phyloP scores from a whole-genome alignment of 2,329 filamentous ascomycete genomes.

The Neurospora crassa region DNA sequence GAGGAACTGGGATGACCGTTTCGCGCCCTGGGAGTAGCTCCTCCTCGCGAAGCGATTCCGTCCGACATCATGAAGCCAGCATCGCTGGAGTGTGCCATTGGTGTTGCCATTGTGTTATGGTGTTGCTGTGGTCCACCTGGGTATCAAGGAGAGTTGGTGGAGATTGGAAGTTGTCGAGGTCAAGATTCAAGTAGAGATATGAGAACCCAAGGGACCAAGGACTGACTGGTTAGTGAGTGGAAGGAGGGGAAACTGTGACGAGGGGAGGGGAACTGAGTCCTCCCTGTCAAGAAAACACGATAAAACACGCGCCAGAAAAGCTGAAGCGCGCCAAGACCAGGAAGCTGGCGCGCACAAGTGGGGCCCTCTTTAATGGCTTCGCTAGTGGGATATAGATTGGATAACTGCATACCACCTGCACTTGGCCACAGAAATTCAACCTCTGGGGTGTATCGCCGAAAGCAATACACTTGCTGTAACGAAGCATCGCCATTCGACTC shows the following conservation, averaged over 20 bases:
- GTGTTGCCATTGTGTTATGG: constrained; percentile 14
- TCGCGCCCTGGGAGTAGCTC: constrained; percentile 33
- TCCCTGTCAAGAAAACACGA: constrained; percentile 17
- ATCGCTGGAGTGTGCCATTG: constrained; percentile 46
- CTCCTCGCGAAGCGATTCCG: constrained; percentile 31
- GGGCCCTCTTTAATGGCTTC: constrained; percentile 13
- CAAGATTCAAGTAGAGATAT: too few relatives aligned
- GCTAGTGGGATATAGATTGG: constrained; percentile 3
- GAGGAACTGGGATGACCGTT: constrained; percentile 40
- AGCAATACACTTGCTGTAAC: neutral
- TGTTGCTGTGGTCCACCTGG: neutral
- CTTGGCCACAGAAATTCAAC: fast-evolving
- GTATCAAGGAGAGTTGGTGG: neutral
- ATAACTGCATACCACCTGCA: fast-evolving
- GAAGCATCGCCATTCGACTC: neutral
- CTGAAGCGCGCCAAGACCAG: constrained; percentile 7
- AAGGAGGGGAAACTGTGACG: neutral
- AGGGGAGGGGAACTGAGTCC: neutral
- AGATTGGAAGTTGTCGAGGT: neutral
- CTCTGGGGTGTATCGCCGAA: neutral
- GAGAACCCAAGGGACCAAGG: neutral
- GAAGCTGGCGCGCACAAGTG: constrained; percentile 10
- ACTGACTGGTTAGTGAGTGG: neutral
- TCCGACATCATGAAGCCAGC: constrained; percentile 49
- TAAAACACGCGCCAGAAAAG: constrained; percentile 18